Conservation (phyloP, 345 rosid genomes). For the Gossypioides kirkii region DNA sequence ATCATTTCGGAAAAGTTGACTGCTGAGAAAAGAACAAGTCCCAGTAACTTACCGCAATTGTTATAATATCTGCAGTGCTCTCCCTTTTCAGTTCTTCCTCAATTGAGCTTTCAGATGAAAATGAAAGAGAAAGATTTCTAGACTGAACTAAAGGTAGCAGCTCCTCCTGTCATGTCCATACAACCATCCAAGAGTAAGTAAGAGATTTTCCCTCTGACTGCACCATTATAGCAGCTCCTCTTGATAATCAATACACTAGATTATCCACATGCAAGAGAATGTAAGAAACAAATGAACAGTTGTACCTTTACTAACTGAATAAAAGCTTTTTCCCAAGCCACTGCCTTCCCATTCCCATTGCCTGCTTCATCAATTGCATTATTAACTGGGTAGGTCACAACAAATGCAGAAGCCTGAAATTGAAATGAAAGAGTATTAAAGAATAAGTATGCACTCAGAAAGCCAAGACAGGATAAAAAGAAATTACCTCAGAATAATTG, state of each 20-base stretch:
- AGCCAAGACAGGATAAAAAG: constrained; percentile 19
- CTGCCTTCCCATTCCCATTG: constrained; percentile 54
- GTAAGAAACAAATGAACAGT: constrained; percentile 4
- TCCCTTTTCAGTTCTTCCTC: constrained; percentile 97
- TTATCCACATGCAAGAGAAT: background rate
- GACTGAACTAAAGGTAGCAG: constrained; percentile 59
- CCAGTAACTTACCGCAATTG: constrained; percentile 58
- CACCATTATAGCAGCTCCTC: background rate
- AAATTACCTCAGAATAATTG: constrained; percentile 76
- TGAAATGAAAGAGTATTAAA: constrained; percentile 23
- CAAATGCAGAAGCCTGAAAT: constrained; percentile 89
- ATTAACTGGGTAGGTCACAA: constrained; percentile 86
- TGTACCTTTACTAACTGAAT: constrained; percentile 81
- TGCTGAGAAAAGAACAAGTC: constrained; percentile 1
- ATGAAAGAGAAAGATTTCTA: constrained; percentile 77
- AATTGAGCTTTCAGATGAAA: constrained; percentile 94
- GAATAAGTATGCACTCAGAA: constrained; percentile 5
- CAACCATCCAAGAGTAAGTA: background rate
- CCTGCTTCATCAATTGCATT: constrained; percentile 63
- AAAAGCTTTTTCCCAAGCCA: constrained; percentile 96
- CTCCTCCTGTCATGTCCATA: constrained; percentile 50
- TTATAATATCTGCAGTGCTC: constrained; percentile 82
- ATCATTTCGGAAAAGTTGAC: constrained; percentile 11
- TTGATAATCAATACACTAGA: constrained; percentile 1
- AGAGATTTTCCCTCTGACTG: background rate